Percentiles rank a stretch among this genome's conserved stretches.
These are phyloP conservation scores for Bipolaris zeicola DNA, from an alignment of 2,329 filamentous ascomycete species.

Conservation along the genomic window DNA sequence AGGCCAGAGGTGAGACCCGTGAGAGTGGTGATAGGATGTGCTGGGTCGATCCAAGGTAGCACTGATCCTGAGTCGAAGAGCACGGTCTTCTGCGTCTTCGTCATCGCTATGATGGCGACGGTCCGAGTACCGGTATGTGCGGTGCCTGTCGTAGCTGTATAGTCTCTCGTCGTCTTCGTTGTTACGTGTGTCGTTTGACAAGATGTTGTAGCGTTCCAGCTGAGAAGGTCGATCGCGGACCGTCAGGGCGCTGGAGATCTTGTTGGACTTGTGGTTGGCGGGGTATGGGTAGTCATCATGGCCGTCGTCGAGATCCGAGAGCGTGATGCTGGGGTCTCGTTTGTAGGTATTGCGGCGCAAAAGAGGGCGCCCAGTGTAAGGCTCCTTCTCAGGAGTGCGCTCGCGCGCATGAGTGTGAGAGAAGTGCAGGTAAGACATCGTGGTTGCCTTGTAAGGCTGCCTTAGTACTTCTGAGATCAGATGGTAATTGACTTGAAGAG, in stretches of 20 bases:
- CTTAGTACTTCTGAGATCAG: not conserved
- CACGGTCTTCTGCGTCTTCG: conserved; percentile 25
- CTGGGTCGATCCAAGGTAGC: conserved; percentile 27
- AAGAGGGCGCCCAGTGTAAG: conserved; percentile 24
- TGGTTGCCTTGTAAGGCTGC: conserved; percentile 10
- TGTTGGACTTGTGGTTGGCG: conserved; percentile 17
- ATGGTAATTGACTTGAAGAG: not conserved
- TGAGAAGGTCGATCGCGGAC: conserved; percentile 34
- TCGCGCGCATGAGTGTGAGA: conserved; percentile 29
- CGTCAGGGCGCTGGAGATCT: conserved; percentile 33
- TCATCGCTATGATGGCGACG: conserved; percentile 16
- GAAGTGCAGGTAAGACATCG: conserved; percentile 36
- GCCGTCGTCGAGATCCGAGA: conserved; percentile 31
- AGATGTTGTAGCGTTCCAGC: conserved; percentile 44
- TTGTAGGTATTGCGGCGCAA: conserved; percentile 34
- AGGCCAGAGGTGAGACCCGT: conserved; percentile 23
- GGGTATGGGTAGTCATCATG: conserved; percentile 41
- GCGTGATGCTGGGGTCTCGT: conserved; percentile 27
- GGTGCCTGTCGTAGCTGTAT: conserved; percentile 9
- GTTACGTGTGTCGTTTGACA: conserved; percentile 21
- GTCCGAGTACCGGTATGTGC: conserved; percentile 13
- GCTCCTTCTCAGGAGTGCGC: conserved; percentile 23
- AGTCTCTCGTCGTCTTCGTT: conserved; percentile 12
- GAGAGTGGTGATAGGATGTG: conserved; percentile 18
- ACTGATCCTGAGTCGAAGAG: conserved; percentile 30